Percentiles rank a stretch among this genome's conserved stretches.
Evolutionary conservation across 805 yeast species (phyloP).

Genomic region (Tanozyma kutaoensis): DNA sequence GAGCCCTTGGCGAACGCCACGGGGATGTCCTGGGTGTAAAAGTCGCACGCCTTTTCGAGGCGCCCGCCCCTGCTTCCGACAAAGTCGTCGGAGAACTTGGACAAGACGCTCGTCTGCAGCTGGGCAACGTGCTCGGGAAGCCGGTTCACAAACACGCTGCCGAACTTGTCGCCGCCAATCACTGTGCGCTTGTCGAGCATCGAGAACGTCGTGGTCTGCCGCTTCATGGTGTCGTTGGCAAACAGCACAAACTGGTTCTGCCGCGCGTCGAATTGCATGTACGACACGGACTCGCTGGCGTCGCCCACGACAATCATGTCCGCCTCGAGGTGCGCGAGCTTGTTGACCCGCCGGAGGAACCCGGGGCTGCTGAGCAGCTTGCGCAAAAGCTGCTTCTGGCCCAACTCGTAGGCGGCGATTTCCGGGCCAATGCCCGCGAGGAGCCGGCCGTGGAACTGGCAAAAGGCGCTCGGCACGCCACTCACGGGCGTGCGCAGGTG

Average conservation of each 20-base stretch:
- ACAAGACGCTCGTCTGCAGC: slow-evolving; percentile 34
- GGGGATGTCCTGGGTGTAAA: slow-evolving; percentile 57
- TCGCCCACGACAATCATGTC: slow-evolving; percentile 60
- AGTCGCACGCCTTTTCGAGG: slow-evolving; percentile 39
- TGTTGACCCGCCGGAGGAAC: slow-evolving; percentile 33
- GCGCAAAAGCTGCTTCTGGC: slow-evolving; percentile 64
- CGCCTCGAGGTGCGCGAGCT: slow-evolving; percentile 38
- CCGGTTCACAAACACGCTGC: slow-evolving; percentile 61
- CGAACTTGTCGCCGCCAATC: slow-evolving; percentile 79
- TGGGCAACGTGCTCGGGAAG: slow-evolving; percentile 36
- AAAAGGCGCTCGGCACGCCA: slow-evolving; percentile 32
- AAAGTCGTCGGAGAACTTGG: slow-evolving; percentile 13
- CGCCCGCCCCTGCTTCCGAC: slow-evolving; percentile 43
- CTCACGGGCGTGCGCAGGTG: too few species aligned
- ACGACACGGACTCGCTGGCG: slow-evolving; percentile 48
- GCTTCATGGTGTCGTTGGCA: slow-evolving; percentile 53
- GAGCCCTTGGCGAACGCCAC: slow-evolving; percentile 43
- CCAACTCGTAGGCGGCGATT: slow-evolving; percentile 57
- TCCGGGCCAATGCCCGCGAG: slow-evolving; percentile 42
- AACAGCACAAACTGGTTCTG: slow-evolving; percentile 44
- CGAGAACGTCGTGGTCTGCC: slow-evolving; percentile 51
- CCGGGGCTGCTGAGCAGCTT: slow-evolving; percentile 41
- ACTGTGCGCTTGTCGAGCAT: slow-evolving; percentile 66
- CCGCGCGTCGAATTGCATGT: slow-evolving; percentile 35
- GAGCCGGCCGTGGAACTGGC: slow-evolving; percentile 40